Percentiles rank a stretch among this genome's conserved stretches.
phyloP scores from a whole-genome alignment of 1,284 basidiomycete species.

The Grifola frondosa region DNA sequence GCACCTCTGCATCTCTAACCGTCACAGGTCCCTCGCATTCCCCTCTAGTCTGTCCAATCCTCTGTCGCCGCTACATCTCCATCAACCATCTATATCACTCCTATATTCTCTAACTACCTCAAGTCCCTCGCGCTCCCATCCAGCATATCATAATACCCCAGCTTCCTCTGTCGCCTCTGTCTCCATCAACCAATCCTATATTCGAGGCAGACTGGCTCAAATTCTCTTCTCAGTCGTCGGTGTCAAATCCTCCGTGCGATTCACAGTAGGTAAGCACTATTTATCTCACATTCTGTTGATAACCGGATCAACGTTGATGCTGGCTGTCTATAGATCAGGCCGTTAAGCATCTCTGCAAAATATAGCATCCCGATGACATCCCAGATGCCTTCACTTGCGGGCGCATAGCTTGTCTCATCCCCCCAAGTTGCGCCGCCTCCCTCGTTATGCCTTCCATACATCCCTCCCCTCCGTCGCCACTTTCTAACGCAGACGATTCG shows the following conservation, averaged over 20 bases:
- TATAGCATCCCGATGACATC: conserved; percentile 71
- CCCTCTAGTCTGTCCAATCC: no score
- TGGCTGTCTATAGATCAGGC: conserved; percentile 57
- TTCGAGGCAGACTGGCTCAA: conserved; percentile 38
- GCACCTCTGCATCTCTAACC: no score
- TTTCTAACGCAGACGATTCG: conserved; percentile 10
- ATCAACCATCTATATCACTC: no score
- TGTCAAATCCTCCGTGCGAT: conserved; percentile 41
- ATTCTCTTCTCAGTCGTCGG: conserved; percentile 31
- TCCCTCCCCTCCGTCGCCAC: conserved; percentile 31
- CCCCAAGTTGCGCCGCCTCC: conserved; percentile 33
- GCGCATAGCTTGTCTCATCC: conserved; percentile 7
- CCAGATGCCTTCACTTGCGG: conserved; percentile 48
- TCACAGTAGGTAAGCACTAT: conserved; percentile 48
- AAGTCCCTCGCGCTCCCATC: conserved; percentile 43
- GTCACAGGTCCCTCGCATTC: no score
- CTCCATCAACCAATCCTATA: conserved; percentile 34
- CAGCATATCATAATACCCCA: conserved; percentile 57
- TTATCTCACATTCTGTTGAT: background rate
- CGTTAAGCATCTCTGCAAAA: conserved; percentile 66
- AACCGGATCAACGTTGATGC: conserved; percentile 4
- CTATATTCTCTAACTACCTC: conserved; percentile 29
- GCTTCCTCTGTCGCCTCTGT: conserved; percentile 50
- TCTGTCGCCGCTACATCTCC: no score
- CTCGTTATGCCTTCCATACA: conserved; percentile 39